A percentile compares a stretch with the other conserved stretches of the same genome.
These are phyloP conservation scores for Pythium scleroteichum DNA, from an alignment of 352 stramenopile genomes.

Conservation along the genomic window DNA sequence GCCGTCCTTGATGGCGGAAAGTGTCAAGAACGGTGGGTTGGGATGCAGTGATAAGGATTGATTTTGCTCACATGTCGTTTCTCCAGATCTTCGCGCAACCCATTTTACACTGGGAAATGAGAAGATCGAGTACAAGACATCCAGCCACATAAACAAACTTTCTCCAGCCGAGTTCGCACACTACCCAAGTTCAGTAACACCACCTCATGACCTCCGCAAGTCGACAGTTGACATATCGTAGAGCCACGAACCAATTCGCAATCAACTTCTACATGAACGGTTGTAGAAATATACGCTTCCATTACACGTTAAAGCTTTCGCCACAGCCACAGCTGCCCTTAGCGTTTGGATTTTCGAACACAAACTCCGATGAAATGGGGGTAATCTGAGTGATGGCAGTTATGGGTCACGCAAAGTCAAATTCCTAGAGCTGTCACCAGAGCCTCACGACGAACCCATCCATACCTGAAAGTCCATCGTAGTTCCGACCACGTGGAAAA, in stretches of 20 bases:
- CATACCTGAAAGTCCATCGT: slow-evolving; percentile 96
- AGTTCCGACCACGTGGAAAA: slow-evolving; percentile 99
- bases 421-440: neutral
- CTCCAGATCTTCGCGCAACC: slow-evolving; percentile 68
- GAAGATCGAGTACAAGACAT: slow-evolving; percentile 66
- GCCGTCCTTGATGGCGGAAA: slow-evolving; percentile 69
- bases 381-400: slow-evolving; percentile 72
- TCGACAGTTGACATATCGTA: slow-evolving; percentile 66
- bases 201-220: slow-evolving; percentile 66
- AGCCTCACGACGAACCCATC: neutral
- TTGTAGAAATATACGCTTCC: too few species aligned
- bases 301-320: slow-evolving; percentile 99
- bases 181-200: slow-evolving; percentile 44
- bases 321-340: slow-evolving; percentile 99
- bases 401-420: slow-evolving; percentile 1
- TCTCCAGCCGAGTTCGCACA: slow-evolving; percentile 58
- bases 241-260: too few species aligned
- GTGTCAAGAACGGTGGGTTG: slow-evolving; percentile 71
- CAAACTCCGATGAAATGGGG: slow-evolving; percentile 97
- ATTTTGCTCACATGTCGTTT: neutral
- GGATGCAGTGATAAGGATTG: neutral
- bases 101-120: slow-evolving; percentile 73
- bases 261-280: too few species aligned
- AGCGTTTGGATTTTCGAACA: slow-evolving; percentile 99
- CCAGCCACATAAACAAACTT: slow-evolving; percentile 60